Base-by-base conservation (phyloP, 306 rosid species). In the Inga oerstediana region DNA sequence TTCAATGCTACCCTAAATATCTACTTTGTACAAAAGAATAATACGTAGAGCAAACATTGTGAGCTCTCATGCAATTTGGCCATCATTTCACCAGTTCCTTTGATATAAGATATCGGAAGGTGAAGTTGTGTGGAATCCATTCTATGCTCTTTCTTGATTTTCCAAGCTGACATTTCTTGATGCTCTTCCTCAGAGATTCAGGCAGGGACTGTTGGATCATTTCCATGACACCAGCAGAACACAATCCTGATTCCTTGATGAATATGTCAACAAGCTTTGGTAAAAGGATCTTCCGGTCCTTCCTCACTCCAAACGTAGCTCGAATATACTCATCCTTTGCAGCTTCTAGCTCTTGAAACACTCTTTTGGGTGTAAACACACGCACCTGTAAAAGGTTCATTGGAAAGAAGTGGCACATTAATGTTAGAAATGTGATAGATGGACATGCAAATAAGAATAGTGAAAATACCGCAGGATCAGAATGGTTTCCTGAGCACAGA, bases 401-500 rank as follows among this genome's bases (percentile, higher is more conserved):
- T 12, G 20, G 41, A 64, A 64, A 13, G 4, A 5, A 30, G 41
- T 12, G 27, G 2, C 51, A 73, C 78, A 43, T 30, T 69, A 19
- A 68, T 51, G 76, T 45, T 48, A 72, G 41, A 24, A 56, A 22
- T 24, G 17, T 61, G 54, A 64, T 16, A 13, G 76, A 68, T 37
- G 30, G 24, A 74, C 17, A 76, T 19, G 30, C 4, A 13, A 75
- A 74, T 17, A 39, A 79, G 84, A 79, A 68, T 6, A 41, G 46
- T 81, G 78, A 72, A 51, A 74, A 69, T 27, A 96, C 99, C 89
- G 98, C 97, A 4, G 99, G 97, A 83, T 96, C 99, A 52, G 97
- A 96, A 87, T 94, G 99, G 94, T 91, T 91, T 86, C 97, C 99
- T 0, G 97, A 90, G 83, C 95, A 94, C 69, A 96, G 97, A 12